phyloP scores from a whole-genome alignment of 805 yeast species.

The Komagataella mondaviorum region DNA sequence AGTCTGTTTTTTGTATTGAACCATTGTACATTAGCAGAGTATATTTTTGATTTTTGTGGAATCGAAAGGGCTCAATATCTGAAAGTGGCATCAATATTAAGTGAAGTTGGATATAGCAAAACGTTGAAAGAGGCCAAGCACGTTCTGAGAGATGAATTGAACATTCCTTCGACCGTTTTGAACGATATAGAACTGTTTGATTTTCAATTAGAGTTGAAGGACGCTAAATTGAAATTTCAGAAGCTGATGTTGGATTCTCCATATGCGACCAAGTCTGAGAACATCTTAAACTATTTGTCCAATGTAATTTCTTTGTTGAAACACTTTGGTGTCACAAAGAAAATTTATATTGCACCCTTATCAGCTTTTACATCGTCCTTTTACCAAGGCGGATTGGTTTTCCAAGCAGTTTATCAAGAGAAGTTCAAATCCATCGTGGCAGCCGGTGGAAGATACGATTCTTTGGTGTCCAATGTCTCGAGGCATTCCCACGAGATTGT shows the following conservation, averaged over 20 bases:
- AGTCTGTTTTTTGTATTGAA: slow-evolving; percentile 53
- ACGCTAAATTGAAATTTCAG: slow-evolving; percentile 47
- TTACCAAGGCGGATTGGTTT: slow-evolving; percentile 76
- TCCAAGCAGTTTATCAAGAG: slow-evolving; percentile 67
- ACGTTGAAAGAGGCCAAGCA: slow-evolving; percentile 42
- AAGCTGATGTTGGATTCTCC: slow-evolving; percentile 70
- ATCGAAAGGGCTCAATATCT: slow-evolving; percentile 61
- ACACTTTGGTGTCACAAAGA: slow-evolving; percentile 44
- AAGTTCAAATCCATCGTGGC: slow-evolving; percentile 44
- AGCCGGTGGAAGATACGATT: slow-evolving; percentile 92
- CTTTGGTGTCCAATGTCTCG: slow-evolving; percentile 51
- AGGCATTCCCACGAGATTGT: slow-evolving; percentile 24
- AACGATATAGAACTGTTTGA: slow-evolving; percentile 76
- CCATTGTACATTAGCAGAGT: slow-evolving; percentile 69
- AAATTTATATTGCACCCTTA: slow-evolving; percentile 63
- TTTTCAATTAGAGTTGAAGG: slow-evolving; percentile 56
- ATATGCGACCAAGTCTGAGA: slow-evolving; percentile 42
- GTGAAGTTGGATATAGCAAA: slow-evolving; percentile 63
- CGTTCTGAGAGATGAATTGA: slow-evolving; percentile 43
- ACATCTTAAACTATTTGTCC: slow-evolving; percentile 45
- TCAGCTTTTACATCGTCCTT: slow-evolving; percentile 73
- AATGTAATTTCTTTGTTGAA: slow-evolving; percentile 41
- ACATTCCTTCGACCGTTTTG: slow-evolving; percentile 68
- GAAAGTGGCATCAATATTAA: slow-evolving; percentile 56
- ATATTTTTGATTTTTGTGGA: slow-evolving; percentile 71